phyloP scores from a whole-genome alignment of 305 asterid genomes.

The Coffea humblotiana region DNA sequence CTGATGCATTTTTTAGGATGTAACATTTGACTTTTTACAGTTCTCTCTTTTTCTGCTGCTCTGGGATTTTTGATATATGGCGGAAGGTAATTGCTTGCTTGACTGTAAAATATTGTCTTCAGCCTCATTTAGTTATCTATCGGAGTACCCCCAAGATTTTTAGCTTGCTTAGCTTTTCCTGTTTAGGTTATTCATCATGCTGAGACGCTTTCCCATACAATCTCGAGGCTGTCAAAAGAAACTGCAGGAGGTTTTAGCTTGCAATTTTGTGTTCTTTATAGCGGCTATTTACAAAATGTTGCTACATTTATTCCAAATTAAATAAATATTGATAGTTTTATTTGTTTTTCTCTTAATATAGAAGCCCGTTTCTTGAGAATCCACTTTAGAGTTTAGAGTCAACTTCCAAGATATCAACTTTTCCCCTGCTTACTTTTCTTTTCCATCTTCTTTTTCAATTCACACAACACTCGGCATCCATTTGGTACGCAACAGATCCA shows the following conservation, averaged over 20 bases:
- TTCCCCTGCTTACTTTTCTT: too few species aligned
- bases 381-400: too few species aligned
- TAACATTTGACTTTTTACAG: slow-evolving; percentile 29
- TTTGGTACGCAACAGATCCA: too few species aligned
- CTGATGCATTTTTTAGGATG: background rate
- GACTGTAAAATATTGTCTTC: background rate
- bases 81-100: slow-evolving; percentile 33
- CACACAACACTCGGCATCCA: too few species aligned
- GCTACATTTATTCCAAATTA: too few species aligned
- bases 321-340: too few species aligned
- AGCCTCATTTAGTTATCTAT: background rate
- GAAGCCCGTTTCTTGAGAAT: too few species aligned
- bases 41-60: slow-evolving; percentile 40
- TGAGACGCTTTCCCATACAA: slow-evolving; percentile 42
- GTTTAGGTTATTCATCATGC: slow-evolving; percentile 36
- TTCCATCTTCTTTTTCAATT: too few species aligned
- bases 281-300: background rate
- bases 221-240: slow-evolving; percentile 40
- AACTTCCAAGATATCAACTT: too few species aligned
- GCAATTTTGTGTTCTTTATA: background rate
- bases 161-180: background rate
- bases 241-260: slow-evolving; percentile 39
- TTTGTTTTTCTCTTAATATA: too few species aligned
- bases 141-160: background rate
- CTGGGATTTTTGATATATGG: slow-evolving; percentile 41